Evolutionary conservation across 306 rosid genomes (phyloP), one percentile per base, ranked within the genome.

Genomic region (Citrullus mucosospermus): DNA sequence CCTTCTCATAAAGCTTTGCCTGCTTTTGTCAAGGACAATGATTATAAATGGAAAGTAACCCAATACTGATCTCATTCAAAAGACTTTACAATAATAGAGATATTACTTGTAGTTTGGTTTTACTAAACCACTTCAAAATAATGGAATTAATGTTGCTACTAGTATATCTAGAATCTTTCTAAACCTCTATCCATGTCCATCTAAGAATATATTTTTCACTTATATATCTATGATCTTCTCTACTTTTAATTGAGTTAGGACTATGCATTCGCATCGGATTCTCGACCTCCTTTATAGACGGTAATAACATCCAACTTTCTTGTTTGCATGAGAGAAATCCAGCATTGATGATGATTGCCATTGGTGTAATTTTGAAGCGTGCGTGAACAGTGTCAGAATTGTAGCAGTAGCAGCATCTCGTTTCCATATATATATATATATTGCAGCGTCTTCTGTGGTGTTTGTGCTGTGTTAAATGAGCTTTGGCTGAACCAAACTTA

Each of bases 381-480:
- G 78, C 78, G n/a, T 43, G 25, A 32, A 15, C 5, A 73, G 78
- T 73, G 78, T 73, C 78, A 73, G 78, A 51, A 32, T 73, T 22
- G 62, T 46, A 39, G 22, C 48, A 39, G 51, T 25, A 66, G 69
- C 69, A 30, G 16, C 66, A 25, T 6, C 70, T 3, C 44, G 34
- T 34, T 63, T 63, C 46, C 22, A 63, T 34, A 36, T 63, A 61
- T 15, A 30, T 30, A 39, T n/a, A n/a, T 8, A 38, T 67, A 18
- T 67, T 10, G 75, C 54, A 41, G 75, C 12, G 75, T 44, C n/a
- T 44, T 69, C 22, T n/a, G 48, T 16, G 50, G 11, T 38, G 11
- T 36, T 59, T 59, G 18, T 32, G 70, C 17, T 44, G 34, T 68
- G 74, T 44, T 68, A 22, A 71, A 63, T 63, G 72, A 30, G 30